Evolutionary conservation across 495 filamentous ascomycete species (phyloP), one percentile per base, ranked within the genome.

Genomic region (Margaritispora aquatica): DNA sequence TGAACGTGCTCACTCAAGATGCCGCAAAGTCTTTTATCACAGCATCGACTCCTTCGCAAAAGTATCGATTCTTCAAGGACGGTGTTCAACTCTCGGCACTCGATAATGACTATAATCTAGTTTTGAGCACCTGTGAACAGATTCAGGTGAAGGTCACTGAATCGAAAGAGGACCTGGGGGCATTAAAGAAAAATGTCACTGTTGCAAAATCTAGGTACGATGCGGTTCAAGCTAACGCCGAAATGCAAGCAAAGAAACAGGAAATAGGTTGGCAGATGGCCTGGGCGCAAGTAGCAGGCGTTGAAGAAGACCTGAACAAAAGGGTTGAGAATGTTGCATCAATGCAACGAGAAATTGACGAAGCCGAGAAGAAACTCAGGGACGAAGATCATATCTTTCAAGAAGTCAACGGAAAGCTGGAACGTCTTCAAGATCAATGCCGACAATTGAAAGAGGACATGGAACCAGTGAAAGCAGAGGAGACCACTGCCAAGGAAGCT

Each of bases 1-100:
- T 99, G 75, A 99, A 95, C 61, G 88, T 97, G n/a, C 81, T 99
- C 26, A 96, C 93, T 1, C 94, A 99, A 71, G 94, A 99, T 67
- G 88, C 89, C 70, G 94, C 94, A 29, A 87, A 93, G 17, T 88
- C 96, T 59, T 99, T 99, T 68, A 79, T 99, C 9, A 96, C 90
- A 69, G 78, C 84, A 22, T 94, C 95, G 21, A 87, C 80, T 21
- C 81, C 91, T 3, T 73, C 77, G 3, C 84, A 93, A 52, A 99
- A 97, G 68, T 99, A 97, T 77, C 93, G 90, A 63, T 96, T 96
- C 63, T 99, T 97, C 68, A 84, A 96, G 55, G 90, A 96, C 69
- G 94, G 94, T 22, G 94, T 96, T 4, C 92, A 97, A 67, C 77
- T 99, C 1, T 90, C 97, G 67, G 85, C 92, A 63, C 78, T 99